These are phyloP conservation scores for Dictyostelium purpureum DNA, from an alignment of 78 protist species.

Conservation along the genomic window DNA sequence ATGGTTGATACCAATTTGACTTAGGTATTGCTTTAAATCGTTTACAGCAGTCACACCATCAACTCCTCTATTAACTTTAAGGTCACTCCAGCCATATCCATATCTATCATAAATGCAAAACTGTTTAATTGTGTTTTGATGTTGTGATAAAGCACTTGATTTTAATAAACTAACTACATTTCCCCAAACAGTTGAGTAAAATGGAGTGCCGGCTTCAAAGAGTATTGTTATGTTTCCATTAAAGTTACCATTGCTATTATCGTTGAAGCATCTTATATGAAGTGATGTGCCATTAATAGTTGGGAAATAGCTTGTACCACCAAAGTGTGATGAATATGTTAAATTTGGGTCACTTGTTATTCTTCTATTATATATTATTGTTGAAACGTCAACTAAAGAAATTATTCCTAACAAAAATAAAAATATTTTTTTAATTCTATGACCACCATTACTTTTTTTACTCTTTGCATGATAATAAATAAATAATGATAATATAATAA, in stretches of 20 bases:
- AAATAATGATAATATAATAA: background rate
- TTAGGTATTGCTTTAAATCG: slow-evolving; percentile 23
- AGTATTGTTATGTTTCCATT: background rate
- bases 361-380: background rate
- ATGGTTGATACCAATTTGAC: background rate
- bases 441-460: too few species aligned
- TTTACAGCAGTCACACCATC: background rate
- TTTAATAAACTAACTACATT: background rate
- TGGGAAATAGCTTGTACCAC: background rate
- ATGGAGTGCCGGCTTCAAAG: slow-evolving; percentile 38
- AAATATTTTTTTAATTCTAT: background rate
- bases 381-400: background rate
- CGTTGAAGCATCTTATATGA: slow-evolving; percentile 16
- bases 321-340: background rate
- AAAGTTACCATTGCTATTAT: background rate
- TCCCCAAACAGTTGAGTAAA: slow-evolving; percentile 41
- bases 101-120: slow-evolving; percentile 45
- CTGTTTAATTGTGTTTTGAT: background rate
- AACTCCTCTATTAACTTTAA: background rate
- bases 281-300: background rate
- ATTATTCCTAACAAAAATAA: background rate
- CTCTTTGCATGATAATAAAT: background rate
- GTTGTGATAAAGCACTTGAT: background rate
- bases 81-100: slow-evolving; percentile 55
- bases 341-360: background rate